Evolutionary conservation across 805 yeast species (phyloP), one percentile per base, ranked within the genome.

Genomic region (Schwanniomyces occidentalis): DNA sequence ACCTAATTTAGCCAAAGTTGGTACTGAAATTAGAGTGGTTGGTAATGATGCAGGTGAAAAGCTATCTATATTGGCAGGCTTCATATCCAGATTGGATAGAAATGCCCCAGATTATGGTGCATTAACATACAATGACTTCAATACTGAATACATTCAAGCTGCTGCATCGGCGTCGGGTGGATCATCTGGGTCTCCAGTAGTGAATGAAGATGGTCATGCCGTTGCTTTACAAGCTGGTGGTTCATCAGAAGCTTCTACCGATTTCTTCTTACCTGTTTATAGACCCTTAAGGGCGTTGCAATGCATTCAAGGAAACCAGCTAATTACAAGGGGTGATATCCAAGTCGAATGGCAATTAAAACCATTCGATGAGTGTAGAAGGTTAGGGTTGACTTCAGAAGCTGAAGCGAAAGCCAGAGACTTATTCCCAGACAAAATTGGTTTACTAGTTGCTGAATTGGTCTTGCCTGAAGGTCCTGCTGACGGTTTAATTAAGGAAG

Each of bases 21-120:
- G 97, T 23, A 78, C 87, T 24, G 97, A 90, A 56, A 89, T 90
- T 52, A 75, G 96, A 51, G 96, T 90, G 18, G 90, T 90, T 24
- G 97, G 97, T 69, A 90, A 90, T 61, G 97, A 90, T 65, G 95
- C 95, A 9, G 97, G 96, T 54, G 97, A 90, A 58, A 89, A 90
- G 60, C 69, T 90, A 29, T 82, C 95, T 32, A 90, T 90, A 49
- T 67, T 89, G 48, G 77, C 95, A 2, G 97, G 97, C 21, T 87
- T 89, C 58, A 84, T 83, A 23, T 76, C 82, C 13, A 77, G 96
- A 56, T 63, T 88, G 40, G 96, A 89, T 63, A 79, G 97, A 69
- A 89, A 89, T 56, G 95, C 96, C 5, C 97, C 97, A 2, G 95
- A 86, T 45, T 90, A 90, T 52, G 97, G 96, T 31, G 80, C 79